Evolutionary conservation across 129 eudicot genomes (phyloP).

Genomic region (Silybum marianum): DNA sequence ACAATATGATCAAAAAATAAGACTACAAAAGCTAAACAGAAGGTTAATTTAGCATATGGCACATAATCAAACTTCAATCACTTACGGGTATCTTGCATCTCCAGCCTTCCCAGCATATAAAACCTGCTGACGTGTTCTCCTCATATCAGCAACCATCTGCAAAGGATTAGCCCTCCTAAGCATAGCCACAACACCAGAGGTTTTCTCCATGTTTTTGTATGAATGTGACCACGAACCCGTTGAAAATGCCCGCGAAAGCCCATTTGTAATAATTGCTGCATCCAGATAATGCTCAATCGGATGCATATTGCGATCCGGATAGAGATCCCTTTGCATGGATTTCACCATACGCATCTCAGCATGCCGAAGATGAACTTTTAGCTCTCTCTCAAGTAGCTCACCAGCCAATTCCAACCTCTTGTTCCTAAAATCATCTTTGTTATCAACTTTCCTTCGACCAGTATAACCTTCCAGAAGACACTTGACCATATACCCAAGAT

Average conservation of each 20-base stretch:
- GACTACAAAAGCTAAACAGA: neutral
- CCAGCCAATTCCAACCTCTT: constrained; percentile 86
- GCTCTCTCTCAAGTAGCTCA: constrained; percentile 84
- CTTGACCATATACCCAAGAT: constrained; percentile 83
- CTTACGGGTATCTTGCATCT: constrained; percentile 99
- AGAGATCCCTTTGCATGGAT: constrained; percentile 80
- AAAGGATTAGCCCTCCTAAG: constrained; percentile 87
- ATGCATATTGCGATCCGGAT: constrained; percentile 53
- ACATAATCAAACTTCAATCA: constrained; percentile 10
- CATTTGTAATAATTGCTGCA: constrained; percentile 85
- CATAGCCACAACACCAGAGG: constrained; percentile 79
- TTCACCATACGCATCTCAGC: constrained; percentile 76
- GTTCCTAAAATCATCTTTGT: constrained; percentile 82
- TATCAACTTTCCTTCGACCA: constrained; percentile 67
- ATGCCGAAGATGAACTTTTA: constrained; percentile 63
- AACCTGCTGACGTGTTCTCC: constrained; percentile 89
- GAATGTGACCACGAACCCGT: constrained; percentile 91
- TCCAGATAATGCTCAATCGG: constrained; percentile 74
- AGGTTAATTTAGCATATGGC: neutral
- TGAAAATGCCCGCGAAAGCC: constrained; percentile 89
- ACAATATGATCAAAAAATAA: neutral
- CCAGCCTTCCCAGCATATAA: constrained; percentile 88
- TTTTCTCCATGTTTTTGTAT: constrained; percentile 61
- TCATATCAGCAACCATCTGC: constrained; percentile 76
- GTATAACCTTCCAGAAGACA: constrained; percentile 68